Evolutionary conservation across 345 rosid genomes (phyloP).

Genomic region (Eucalyptus cladocalyx): DNA sequence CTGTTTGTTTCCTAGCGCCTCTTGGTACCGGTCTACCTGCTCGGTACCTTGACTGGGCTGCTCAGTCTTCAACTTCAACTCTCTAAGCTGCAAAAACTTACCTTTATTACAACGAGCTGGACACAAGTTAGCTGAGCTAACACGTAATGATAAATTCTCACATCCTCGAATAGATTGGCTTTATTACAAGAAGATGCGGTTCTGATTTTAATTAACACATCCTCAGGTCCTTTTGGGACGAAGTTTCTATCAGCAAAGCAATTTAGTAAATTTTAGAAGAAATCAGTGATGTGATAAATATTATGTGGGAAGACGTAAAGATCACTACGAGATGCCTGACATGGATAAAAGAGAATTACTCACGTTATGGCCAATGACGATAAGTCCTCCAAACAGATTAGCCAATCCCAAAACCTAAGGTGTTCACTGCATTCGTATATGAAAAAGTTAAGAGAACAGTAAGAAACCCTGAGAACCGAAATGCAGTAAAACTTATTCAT

Average conservation of each 20-base stretch:
- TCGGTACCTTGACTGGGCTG: too few relatives aligned
- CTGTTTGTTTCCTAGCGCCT: conserved; percentile 40
- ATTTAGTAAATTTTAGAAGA: background rate
- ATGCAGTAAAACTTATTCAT: too few relatives aligned
- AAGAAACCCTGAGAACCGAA: background rate
- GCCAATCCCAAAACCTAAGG: conserved; percentile 74
- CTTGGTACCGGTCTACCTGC: conserved; percentile 34
- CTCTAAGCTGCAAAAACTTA: conserved; percentile 41
- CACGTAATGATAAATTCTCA: background rate
- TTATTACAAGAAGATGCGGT: background rate
- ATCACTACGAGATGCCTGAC: background rate
- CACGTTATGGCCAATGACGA: conserved; percentile 49
- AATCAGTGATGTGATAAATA: background rate
- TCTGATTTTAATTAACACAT: background rate
- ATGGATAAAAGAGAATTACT: conserved; percentile 7
- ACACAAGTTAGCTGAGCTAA: background rate
- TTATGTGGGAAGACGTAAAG: background rate
- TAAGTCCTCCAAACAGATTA: conserved; percentile 67
- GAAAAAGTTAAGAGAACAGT: background rate
- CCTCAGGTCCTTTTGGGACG: background rate
- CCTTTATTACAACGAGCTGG: background rate
- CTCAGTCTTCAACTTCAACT: too few relatives aligned
- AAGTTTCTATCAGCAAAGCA: background rate
- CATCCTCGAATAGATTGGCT: background rate
- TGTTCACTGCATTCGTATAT: conserved; percentile 47